Conservation (phyloP, 495 filamentous ascomycete genomes). For the Penicillium arizonense region DNA sequence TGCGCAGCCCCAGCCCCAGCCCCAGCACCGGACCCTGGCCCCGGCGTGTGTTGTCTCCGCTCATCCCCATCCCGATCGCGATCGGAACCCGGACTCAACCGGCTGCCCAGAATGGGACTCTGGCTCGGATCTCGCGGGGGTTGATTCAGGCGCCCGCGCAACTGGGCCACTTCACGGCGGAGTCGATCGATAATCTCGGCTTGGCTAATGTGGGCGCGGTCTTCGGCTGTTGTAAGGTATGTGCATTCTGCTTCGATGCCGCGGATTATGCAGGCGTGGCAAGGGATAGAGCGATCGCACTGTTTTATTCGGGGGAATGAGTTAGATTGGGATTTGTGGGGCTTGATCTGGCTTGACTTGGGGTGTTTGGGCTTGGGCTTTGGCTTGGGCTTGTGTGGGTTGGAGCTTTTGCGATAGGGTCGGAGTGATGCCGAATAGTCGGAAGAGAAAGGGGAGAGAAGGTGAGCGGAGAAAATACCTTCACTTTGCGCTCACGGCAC, state of each 20-base stretch:
- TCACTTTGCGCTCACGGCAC: slow-evolving; percentile 36
- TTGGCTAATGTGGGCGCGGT: slow-evolving; percentile 33
- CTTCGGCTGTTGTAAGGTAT: slow-evolving; percentile 32
- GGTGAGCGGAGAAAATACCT: slow-evolving; percentile 40
- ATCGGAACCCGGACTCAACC: background rate
- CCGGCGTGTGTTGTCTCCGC: background rate
- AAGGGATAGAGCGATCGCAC: slow-evolving; percentile 36
- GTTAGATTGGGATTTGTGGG: background rate
- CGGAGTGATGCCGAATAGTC: slow-evolving; percentile 10
- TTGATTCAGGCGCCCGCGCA: slow-evolving; percentile 20
- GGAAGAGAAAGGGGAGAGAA: slow-evolving; percentile 50
- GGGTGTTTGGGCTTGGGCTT: no score
- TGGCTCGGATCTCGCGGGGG: slow-evolving; percentile 6
- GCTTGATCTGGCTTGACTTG: no score
- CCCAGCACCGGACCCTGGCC: background rate
- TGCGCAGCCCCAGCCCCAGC: background rate
- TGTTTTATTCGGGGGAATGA: background rate
- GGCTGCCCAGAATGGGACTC: background rate
- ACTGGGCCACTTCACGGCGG: slow-evolving; percentile 27
- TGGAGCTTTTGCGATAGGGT: background rate
- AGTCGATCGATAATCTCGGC: slow-evolving; percentile 31
- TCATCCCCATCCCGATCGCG: background rate
- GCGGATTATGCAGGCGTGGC: slow-evolving; percentile 29
- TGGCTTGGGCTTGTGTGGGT: no score
- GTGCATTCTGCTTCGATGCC: slow-evolving; percentile 33